A percentile compares a stretch with the other conserved stretches of the same genome.
Evolutionary conservation across 1,284 basidiomycete genomes (phyloP).

Genomic region (Vanrija humicola): DNA sequence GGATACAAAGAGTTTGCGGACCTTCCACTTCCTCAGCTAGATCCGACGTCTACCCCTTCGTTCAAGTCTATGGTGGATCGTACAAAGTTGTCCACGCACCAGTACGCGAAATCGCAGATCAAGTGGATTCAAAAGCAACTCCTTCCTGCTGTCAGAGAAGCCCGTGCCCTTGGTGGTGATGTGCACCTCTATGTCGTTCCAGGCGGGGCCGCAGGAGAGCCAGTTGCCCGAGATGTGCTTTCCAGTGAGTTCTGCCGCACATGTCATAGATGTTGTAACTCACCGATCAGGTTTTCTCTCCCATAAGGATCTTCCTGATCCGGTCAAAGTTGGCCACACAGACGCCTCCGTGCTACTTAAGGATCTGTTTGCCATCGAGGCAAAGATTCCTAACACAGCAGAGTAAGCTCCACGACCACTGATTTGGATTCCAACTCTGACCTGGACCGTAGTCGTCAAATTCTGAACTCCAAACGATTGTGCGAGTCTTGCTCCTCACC

Average conservation of each 20-base stretch:
- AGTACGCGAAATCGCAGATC: constrained; percentile 88
- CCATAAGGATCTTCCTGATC: constrained; percentile 57
- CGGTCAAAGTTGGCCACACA: constrained; percentile 56
- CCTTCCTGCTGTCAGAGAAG: constrained; percentile 65
- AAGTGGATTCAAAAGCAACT: constrained; percentile 92
- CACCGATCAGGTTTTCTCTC: constrained; percentile 59
- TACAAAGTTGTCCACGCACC: constrained; percentile 82
- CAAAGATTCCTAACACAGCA: constrained; percentile 24
- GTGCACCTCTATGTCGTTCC: constrained; percentile 46
- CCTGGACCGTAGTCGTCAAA: constrained; percentile 53
- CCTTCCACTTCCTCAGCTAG: constrained; percentile 38
- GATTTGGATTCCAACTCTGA: background rate
- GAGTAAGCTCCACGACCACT: constrained; percentile 47
- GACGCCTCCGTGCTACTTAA: constrained; percentile 56
- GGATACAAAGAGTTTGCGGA: constrained; percentile 84
- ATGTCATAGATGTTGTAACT: background rate
- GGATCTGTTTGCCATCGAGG: constrained; percentile 42
- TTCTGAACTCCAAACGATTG: constrained; percentile 60
- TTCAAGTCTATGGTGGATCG: constrained; percentile 62
- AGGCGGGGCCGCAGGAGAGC: constrained; percentile 62
- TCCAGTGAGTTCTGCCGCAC: constrained; percentile 49
- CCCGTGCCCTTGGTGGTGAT: constrained; percentile 47
- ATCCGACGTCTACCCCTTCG: constrained; percentile 26
- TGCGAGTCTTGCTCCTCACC: constrained; percentile 70
- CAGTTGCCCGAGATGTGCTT: constrained; percentile 55